Conservation (phyloP, 176 grass and related monocot species). For the Carex cristatella region DNA sequence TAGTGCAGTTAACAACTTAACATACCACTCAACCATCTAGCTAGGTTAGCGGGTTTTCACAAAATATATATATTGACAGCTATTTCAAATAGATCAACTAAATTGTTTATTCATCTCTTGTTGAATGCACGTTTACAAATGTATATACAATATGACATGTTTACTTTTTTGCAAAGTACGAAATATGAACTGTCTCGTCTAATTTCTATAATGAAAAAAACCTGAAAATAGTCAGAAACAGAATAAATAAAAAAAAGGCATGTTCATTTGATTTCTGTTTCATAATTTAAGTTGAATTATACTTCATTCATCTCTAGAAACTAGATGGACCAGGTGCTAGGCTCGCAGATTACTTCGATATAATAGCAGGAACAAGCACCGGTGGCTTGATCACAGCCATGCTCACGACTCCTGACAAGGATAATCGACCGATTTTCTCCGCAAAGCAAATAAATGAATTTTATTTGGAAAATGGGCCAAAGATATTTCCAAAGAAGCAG, state of each 20-base stretch:
- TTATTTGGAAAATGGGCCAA: conserved; percentile 51
- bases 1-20: not conserved
- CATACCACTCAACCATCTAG: not conserved
- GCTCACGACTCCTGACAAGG: conserved; percentile 41
- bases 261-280: not conserved
- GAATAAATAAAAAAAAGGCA: not conserved
- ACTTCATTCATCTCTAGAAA: conserved; percentile 29
- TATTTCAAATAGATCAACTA: not conserved
- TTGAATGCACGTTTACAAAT: not conserved
- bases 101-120: not conserved
- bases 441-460: conserved; percentile 42
- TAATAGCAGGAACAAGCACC: conserved; percentile 67
- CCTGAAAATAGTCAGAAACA: not conserved
- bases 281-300: not conserved
- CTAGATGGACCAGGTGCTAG: conserved; percentile 47
- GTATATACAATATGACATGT: too few relatives aligned
- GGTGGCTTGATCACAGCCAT: conserved; percentile 51
- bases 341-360: conserved; percentile 69
- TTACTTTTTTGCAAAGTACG: too few relatives aligned
- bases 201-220: not conserved
- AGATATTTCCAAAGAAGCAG: conserved; percentile 49
- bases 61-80: not conserved
- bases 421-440: conserved; percentile 44
- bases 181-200: too few relatives aligned
- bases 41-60: not conserved